Percentiles rank a stretch among this genome's conserved stretches.
These are phyloP conservation scores for Carex pumila DNA, from an alignment of 176 grass and related monocot genomes.

Conservation along the genomic window DNA sequence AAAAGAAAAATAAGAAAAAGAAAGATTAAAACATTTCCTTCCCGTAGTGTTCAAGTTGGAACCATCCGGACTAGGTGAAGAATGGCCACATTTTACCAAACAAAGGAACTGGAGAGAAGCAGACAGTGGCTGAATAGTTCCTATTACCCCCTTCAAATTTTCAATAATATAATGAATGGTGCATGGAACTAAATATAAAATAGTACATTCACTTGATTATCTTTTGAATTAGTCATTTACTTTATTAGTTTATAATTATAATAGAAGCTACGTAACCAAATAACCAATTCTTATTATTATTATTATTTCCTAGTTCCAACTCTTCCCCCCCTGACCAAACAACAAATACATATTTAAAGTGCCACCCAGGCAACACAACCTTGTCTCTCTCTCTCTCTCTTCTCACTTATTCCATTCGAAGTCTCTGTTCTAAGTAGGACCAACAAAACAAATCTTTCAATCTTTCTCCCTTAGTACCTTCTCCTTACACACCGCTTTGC, in stretches of 20 bases:
- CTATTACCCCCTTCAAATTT: not conserved
- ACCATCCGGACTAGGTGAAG: constrained; percentile 9
- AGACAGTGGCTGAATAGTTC: not conserved
- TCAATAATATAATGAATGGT: not conserved
- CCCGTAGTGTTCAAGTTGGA: constrained; percentile 24
- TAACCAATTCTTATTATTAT: not conserved
- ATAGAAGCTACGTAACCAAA: not conserved
- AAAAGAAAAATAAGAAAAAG: not conserved
- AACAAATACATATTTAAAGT: constrained; percentile 14
- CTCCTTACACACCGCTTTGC: not conserved
- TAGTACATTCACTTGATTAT: not conserved
- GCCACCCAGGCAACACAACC: not conserved
- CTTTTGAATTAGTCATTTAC: not conserved
- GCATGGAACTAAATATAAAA: not conserved
- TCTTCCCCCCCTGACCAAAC: constrained; percentile 3
- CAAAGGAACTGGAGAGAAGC: not conserved
- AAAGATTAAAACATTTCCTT: not conserved
- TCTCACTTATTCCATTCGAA: not conserved
- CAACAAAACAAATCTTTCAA: not conserved
- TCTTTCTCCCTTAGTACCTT: constrained; percentile 6
- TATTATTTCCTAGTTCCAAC: not conserved
- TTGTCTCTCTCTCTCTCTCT: not conserved
- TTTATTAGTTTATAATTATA: not conserved
- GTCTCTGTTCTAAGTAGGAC: not conserved
- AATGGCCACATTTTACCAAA: constrained; percentile 19